Base-by-base conservation (phyloP, 2,329 filamentous ascomycete genomes). In the Thelonectria discophora region DNA sequence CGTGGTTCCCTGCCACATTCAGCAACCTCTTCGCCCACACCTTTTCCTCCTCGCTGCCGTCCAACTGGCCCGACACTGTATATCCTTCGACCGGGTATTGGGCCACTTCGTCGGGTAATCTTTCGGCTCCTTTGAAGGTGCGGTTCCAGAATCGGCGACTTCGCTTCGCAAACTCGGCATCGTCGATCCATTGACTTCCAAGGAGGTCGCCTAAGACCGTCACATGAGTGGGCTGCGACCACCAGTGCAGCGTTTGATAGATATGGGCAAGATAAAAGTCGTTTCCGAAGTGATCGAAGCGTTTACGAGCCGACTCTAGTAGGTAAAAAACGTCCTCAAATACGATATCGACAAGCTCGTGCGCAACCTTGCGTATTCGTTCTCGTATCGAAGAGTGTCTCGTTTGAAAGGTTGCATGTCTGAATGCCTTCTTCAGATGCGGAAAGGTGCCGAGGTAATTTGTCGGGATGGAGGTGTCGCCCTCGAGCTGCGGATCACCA, bases 261-360 rank as follows among this genome's bases (percentile, higher is more conserved):
- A 97, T 93, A 76, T 99, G 95, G 18, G 91, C 92, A 32, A 99
- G 86, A 77, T 98, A 99, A 73, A 88, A 92, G 78, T 99, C 95
- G 77, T 99, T 99, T 4, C 95, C 95, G 72, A 93, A 86, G 2
- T 97, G 85, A 76, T 99, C 95, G 68, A 99, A 76, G 17, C 86
- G 85, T 79, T 99, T 99, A 66, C 92, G 86, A 52, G 84, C 80
- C 1, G 88, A 89, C 67, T 88, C 82, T 51, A 94, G 68, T 17
- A 88, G 82, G 67, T 86, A 84, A 7, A 88, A 88, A 2, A 93
- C 78, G 74, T 97, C 93, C 59, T 89, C 84, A 61, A 86, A 81
- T 65, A 83, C 81, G 34, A 92, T 77, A 66, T 90, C 87, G 56
- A 89, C 77, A 0, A 85, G 61, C 63, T 89, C 86, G 74, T 90